Conservation (phyloP, 257 asterid genomes). For the Lycium ferocissimum region DNA sequence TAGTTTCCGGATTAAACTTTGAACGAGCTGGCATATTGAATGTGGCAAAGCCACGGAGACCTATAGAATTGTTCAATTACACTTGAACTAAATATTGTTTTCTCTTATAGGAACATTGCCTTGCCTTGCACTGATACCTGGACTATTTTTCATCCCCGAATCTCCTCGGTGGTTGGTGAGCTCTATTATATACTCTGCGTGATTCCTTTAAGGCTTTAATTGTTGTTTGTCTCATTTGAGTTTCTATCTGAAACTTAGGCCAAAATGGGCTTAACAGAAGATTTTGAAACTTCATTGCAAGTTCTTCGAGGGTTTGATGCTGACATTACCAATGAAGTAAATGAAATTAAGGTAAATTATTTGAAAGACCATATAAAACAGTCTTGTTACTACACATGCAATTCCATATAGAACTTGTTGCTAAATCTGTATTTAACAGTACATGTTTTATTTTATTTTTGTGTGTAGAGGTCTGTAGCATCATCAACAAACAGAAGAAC, state of each 20-base stretch:
- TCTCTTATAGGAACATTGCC: conserved; percentile 37
- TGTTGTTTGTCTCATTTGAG: conserved; percentile 34
- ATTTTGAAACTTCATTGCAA: conserved; percentile 91
- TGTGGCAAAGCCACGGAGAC: background rate
- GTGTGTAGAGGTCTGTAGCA: conserved; percentile 79
- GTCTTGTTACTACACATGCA: background rate
- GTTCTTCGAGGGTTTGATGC: conserved; percentile 92
- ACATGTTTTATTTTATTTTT: background rate
- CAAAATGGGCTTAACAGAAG: conserved; percentile 94
- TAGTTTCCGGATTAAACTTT: background rate
- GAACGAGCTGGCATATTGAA: background rate
- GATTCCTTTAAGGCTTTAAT: conserved; percentile 1
- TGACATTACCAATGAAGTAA: conserved; percentile 81
- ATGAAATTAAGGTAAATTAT: conserved; percentile 67
- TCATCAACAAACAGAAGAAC: conserved; percentile 83
- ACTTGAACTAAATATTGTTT: background rate
- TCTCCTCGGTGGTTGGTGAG: conserved; percentile 99
- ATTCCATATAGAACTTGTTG: background rate
- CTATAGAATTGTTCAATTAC: background rate
- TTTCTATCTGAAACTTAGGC: conserved; percentile 58
- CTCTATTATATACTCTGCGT: conserved; percentile 22
- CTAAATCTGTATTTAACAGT: background rate
- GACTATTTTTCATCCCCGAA: conserved; percentile 54
- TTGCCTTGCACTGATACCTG: conserved; percentile 48
- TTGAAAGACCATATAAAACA: background rate